Conservation (phyloP, 768 basidiomycete genomes). For the Russula compacta region DNA sequence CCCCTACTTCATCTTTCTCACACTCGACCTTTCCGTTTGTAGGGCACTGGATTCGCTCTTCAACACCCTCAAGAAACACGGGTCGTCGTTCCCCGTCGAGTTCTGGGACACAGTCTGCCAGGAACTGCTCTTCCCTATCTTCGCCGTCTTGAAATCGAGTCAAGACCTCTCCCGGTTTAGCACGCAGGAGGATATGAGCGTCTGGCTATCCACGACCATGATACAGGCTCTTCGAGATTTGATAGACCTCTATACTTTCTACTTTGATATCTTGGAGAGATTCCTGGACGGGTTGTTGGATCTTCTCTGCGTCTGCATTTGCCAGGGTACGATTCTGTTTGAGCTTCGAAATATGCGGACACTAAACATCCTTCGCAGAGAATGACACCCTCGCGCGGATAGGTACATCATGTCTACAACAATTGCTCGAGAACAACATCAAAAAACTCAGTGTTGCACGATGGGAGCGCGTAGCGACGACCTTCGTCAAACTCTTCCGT, state of each 20-base stretch:
- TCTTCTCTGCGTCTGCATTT: conserved; percentile 91
- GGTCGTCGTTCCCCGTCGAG: conserved; percentile 71
- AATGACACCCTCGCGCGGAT: conserved; percentile 97
- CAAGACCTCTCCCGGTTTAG: conserved; percentile 89
- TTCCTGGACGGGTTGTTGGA: conserved; percentile 92
- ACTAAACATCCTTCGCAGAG: conserved; percentile 41
- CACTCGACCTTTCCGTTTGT: conserved; percentile 12
- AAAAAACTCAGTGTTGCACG: conserved; percentile 70
- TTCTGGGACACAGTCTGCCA: conserved; percentile 99
- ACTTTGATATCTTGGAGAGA: conserved; percentile 84
- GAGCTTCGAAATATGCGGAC: neutral
- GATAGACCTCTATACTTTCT: conserved; percentile 91
- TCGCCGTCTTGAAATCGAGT: conserved; percentile 87
- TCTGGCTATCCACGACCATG: conserved; percentile 99
- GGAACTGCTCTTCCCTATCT: conserved; percentile 96
- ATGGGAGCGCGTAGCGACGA: conserved; percentile 88
- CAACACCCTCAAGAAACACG: conserved; percentile 85
- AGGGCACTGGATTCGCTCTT: conserved; percentile 98
- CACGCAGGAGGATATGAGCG: conserved; percentile 98
- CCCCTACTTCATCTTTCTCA: neutral
- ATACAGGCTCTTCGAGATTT: conserved; percentile 94
- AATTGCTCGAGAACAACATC: conserved; percentile 89
- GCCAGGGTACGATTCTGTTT: conserved; percentile 67
- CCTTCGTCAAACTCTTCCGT: conserved; percentile 93
- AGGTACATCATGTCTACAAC: conserved; percentile 95